phyloP scores from a whole-genome alignment of 768 basidiomycete species.

The Lactarius vividus region DNA sequence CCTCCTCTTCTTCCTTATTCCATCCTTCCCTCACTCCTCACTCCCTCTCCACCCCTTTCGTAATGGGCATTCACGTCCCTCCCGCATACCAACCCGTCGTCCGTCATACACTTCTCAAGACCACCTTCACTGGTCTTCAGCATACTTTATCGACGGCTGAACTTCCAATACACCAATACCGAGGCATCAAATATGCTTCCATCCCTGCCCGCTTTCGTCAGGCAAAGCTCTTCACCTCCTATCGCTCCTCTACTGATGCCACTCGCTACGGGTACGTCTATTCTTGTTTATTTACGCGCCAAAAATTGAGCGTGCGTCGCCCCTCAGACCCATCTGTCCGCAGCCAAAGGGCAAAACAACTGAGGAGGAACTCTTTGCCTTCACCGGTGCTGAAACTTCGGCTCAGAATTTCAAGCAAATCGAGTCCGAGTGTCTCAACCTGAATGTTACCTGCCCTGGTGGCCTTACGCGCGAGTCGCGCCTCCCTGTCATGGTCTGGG shows the following conservation, averaged over 20 bases:
- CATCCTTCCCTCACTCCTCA: background rate
- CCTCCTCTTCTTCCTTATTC: background rate
- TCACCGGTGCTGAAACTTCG: conserved; percentile 52
- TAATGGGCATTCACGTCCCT: conserved; percentile 20
- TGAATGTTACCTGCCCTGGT: conserved; percentile 76
- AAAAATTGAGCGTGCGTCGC: background rate
- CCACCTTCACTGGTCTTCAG: conserved; percentile 64
- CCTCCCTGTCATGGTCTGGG: conserved; percentile 79
- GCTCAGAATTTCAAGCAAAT: conserved; percentile 56
- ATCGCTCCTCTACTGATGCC: conserved; percentile 58
- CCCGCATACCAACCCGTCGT: conserved; percentile 35
- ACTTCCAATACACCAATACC: conserved; percentile 62
- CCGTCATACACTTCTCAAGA: conserved; percentile 53
- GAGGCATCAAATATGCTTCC: conserved; percentile 74
- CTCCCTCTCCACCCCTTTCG: conserved; percentile 1
- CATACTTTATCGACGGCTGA: conserved; percentile 59
- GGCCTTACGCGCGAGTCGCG: conserved; percentile 50
- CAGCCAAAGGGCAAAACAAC: conserved; percentile 49
- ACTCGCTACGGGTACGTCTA: conserved; percentile 60
- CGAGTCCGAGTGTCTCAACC: conserved; percentile 77
- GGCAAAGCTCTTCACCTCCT: conserved; percentile 57
- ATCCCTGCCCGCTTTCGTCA: conserved; percentile 75
- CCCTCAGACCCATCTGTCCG: conserved; percentile 68
- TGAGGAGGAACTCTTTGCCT: conserved; percentile 63
- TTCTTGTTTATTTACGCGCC: background rate